Evolutionary conservation across 306 rosid genomes (phyloP).

Genomic region (Casuarina glauca): DNA sequence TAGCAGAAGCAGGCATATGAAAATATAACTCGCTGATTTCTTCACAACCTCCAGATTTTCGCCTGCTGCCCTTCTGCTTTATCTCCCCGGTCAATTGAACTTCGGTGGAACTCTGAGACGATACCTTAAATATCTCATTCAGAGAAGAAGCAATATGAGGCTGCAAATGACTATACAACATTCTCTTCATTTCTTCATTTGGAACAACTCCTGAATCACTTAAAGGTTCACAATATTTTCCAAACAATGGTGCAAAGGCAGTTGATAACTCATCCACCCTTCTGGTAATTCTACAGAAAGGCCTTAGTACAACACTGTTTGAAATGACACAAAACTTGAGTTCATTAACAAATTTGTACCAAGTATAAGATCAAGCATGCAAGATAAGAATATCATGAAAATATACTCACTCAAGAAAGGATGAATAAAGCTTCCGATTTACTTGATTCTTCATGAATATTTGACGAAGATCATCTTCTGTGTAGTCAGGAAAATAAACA

Average conservation of each 20-base stretch:
- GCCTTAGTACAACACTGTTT: constrained; percentile 63
- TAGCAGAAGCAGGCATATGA: constrained; percentile 86
- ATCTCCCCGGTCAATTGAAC: constrained; percentile 44
- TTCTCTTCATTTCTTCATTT: constrained; percentile 61
- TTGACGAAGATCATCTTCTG: constrained; percentile 63
- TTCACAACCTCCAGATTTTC: constrained; percentile 44
- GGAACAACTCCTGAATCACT: constrained; percentile 56
- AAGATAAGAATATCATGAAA: constrained; percentile 7
- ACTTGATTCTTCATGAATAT: constrained; percentile 62
- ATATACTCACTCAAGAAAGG: constrained; percentile 68
- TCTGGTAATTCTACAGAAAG: constrained; percentile 74
- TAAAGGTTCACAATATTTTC: constrained; percentile 66
- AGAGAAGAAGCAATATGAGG: constrained; percentile 67
- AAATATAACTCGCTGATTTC: constrained; percentile 61
- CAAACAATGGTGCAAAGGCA: constrained; percentile 58
- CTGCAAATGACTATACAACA: constrained; percentile 52
- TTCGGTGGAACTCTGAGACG: constrained; percentile 49
- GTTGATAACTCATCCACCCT: constrained; percentile 67
- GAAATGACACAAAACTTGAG: constrained; percentile 25
- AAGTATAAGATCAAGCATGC: constrained; percentile 7
- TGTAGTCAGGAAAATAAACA: constrained; percentile 70
- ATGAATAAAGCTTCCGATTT: constrained; percentile 68
- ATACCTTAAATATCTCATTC: constrained; percentile 73
- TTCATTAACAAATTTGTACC: constrained; percentile 23
- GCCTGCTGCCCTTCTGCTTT: constrained; percentile 47